Base-by-base conservation (phyloP, 1,139 yeast species). In the Saccharomyces hybrid region DNA sequence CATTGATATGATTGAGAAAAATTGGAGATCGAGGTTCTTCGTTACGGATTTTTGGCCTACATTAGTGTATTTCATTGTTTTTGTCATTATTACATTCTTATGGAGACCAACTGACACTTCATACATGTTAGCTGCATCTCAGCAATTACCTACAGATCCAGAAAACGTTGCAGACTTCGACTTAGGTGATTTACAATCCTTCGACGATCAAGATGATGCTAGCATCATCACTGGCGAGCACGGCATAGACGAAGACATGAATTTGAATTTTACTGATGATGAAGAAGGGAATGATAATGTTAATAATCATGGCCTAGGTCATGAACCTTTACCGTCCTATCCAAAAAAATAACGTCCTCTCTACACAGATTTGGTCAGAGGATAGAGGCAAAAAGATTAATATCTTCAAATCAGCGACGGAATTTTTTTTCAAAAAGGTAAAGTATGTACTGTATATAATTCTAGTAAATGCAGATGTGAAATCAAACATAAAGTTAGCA, bases 51-150 rank as follows among this genome's bases (percentile, higher is more conserved):
- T 95, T 73, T 90, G 99, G 97, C 96, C 97, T 44, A 84, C 96
- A 57, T 80, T 89, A 49, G 86, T 91, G 14, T 95, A 89, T 73
- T 88, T 87, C 68, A 72, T 84, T 50, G 91, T 91, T 50, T 91
- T 93, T 70, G 80, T 87, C 67, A 82, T 91, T 6, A 78, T 95
- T 62, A 88, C 97, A 9, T 84, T 90, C 77, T 81, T 93, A 61
- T 95, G 99, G 99, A 83, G 99, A 72, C 99, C 99, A 51, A 91
- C 98, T 0, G 96, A 88, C 65, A 89, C 96, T 47, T 90, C 96
- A 60, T 86, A 91, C 65, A 84, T 95, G 81, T 81, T 93, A 69
- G 99, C 98, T 20, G 91, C 91, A 63, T 89, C 97, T 3, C 90
- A 89, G 56, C 98, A 95, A 73, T 76, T 93, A 55, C 88, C 97